Evolutionary conservation across 2,329 filamentous ascomycete genomes (phyloP).

Genomic region (Sarocladium strictum): DNA sequence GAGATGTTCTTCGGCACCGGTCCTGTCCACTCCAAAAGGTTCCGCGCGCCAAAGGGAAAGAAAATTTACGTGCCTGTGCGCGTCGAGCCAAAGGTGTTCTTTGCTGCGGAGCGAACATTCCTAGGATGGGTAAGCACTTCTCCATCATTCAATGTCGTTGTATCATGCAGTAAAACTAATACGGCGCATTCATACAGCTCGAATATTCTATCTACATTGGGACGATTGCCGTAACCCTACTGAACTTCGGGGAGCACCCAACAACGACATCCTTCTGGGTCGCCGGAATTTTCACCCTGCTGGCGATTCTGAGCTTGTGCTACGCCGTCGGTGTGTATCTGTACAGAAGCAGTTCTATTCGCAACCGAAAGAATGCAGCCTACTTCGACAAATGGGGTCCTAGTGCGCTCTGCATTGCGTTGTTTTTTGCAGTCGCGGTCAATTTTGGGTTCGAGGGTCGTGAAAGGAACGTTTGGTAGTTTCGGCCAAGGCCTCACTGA

Average conservation of each 20-base stretch:
- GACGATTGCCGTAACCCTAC: slow-evolving; percentile 74
- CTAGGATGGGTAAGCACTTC: slow-evolving; percentile 72
- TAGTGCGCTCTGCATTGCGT: slow-evolving; percentile 63
- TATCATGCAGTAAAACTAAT: not conserved
- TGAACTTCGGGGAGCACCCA: slow-evolving; percentile 68
- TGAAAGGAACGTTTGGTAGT: slow-evolving; percentile 49
- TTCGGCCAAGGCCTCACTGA: not conserved
- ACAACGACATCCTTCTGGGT: slow-evolving; percentile 57
- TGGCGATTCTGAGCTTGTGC: slow-evolving; percentile 71
- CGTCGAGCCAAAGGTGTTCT: slow-evolving; percentile 96
- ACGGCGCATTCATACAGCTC: slow-evolving; percentile 47
- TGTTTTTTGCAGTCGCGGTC: slow-evolving; percentile 68
- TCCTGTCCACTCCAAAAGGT: slow-evolving; percentile 50
- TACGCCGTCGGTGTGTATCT: slow-evolving; percentile 84
- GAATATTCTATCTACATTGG: slow-evolving; percentile 95
- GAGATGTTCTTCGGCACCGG: slow-evolving; percentile 47
- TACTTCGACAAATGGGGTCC: slow-evolving; percentile 92
- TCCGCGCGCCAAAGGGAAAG: slow-evolving; percentile 75
- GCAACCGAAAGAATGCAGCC: slow-evolving; percentile 73
- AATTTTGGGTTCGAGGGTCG: slow-evolving; percentile 78
- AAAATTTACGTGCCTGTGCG: slow-evolving; percentile 93
- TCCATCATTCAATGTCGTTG: not conserved
- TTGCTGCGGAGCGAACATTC: slow-evolving; percentile 93
- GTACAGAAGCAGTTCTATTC: slow-evolving; percentile 81
- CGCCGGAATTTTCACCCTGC: slow-evolving; percentile 72